Evolutionary conservation across 495 filamentous ascomycete species (phyloP).

Genomic region (Talaromyces thailandensis): DNA sequence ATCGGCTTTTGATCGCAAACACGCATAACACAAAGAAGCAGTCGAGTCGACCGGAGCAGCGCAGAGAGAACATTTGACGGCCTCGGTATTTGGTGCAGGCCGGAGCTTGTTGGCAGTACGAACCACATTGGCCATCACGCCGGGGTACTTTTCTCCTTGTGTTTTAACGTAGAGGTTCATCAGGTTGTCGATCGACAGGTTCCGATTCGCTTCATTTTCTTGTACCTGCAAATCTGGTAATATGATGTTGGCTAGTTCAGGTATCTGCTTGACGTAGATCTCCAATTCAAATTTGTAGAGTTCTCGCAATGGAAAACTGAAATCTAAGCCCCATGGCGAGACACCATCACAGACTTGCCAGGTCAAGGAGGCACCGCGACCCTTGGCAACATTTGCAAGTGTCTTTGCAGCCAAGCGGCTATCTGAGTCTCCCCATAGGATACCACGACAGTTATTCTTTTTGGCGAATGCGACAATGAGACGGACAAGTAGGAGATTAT

Average conservation of each 20-base stretch:
- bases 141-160: slow-evolving; percentile 81
- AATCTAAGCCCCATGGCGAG: slow-evolving; percentile 49
- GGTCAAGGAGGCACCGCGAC: slow-evolving; percentile 71
- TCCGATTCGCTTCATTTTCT: slow-evolving; percentile 44
- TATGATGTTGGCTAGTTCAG: slow-evolving; percentile 44
- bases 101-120: slow-evolving; percentile 73
- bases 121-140: slow-evolving; percentile 89
- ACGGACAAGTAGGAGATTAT: slow-evolving; percentile 56
- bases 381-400: slow-evolving; percentile 82
- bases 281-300: slow-evolving; percentile 70
- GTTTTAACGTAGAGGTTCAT: slow-evolving; percentile 82
- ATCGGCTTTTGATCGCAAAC: slow-evolving; percentile 39
- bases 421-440: slow-evolving; percentile 80
- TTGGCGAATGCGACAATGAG: slow-evolving; percentile 59
- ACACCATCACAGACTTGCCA: slow-evolving; percentile 71
- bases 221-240: slow-evolving; percentile 26
- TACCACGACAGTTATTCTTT: slow-evolving; percentile 47
- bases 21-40: slow-evolving; percentile 48
- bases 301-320: slow-evolving; percentile 71
- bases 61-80: slow-evolving; percentile 17
- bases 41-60: slow-evolving; percentile 29
- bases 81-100: slow-evolving; percentile 1
- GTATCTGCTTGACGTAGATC: slow-evolving; percentile 46
- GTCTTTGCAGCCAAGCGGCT: slow-evolving; percentile 81
- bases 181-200: slow-evolving; percentile 81